Evolutionary conservation across 2,329 filamentous ascomycete genomes (phyloP), one percentile per base, ranked within the genome.

Genomic region (Pezicula carpinea): DNA sequence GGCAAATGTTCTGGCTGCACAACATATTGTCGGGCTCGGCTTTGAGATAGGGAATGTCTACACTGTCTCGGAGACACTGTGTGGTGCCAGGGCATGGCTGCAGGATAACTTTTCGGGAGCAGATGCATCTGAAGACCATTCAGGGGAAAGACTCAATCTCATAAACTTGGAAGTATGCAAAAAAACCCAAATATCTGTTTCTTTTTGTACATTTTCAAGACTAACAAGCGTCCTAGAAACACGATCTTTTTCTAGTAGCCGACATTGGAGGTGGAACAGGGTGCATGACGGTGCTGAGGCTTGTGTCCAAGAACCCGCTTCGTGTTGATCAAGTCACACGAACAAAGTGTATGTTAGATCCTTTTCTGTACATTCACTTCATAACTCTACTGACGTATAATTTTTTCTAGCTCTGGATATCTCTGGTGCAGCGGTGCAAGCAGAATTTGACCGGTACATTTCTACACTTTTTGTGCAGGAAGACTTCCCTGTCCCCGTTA

Each of bases 21-120:
- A 54, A 18, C 18, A 17, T 18, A 41, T 51, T n/a, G 6, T 33
- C n/a, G 44, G 23, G 15, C 39, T 47, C 23, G 19, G 14, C 2
- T 54, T 54, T 26, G 52, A 39, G 6, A 43, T 54, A 6, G 41
- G 52, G 33, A 43, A 54, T 42, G 49, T 54, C 23, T 53, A 50
- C 34, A 53, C 51, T 6, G 34, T 50, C 10, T 53, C 51, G 1
- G 51, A 53, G 31, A 53, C 51, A 1, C 22, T 53, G 3, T 50
- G 43, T 26, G 51, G 51, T 4, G 43, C 48, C 6, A 51, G 47
- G 43, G 48, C 50, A 40, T 53, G 51, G 51, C 43, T 53, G 21
- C 34, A 45, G 13, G 43, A 44, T 22, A 46, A 47, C 29, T 46
- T 39, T 48, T 33, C 15, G 11, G 32, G 11, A 8, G 14, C 14